A percentile compares a stretch with the other conserved stretches of the same genome.
Evolutionary conservation across 768 basidiomycete species (phyloP).

Genomic region (Mrakia hoshinonis): DNA sequence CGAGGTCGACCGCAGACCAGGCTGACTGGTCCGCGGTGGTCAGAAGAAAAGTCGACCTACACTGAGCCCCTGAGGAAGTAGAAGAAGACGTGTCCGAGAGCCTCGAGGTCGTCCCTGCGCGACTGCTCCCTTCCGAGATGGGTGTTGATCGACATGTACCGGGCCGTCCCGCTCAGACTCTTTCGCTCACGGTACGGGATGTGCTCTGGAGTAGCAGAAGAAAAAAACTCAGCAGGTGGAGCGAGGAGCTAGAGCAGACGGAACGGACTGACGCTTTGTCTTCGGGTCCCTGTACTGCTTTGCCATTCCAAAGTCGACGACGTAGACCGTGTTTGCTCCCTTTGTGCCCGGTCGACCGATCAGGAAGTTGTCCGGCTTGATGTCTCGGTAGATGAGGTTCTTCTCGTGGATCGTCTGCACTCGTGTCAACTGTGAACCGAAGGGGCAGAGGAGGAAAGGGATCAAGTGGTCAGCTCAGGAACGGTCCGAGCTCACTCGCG

Average conservation of each 20-base stretch:
- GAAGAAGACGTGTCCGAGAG: conserved; percentile 99
- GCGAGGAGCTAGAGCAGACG: background rate
- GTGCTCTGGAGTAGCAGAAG: conserved; percentile 49
- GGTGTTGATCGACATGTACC: conserved; percentile 99
- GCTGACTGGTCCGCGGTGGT: background rate
- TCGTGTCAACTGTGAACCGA: conserved; percentile 62
- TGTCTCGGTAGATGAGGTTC: conserved; percentile 98
- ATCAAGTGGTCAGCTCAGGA: conserved; percentile 1
- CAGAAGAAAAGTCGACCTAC: background rate
- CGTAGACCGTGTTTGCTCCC: conserved; percentile 61
- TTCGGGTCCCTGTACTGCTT: conserved; percentile 99
- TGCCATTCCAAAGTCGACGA: conserved; percentile 99
- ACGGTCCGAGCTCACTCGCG: background rate
- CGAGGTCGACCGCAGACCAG: background rate
- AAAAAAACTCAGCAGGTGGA: background rate
- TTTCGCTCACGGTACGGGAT: conserved; percentile 98
- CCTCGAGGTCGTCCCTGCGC: conserved; percentile 92
- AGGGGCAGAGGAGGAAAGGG: conserved; percentile 16
- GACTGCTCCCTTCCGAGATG: conserved; percentile 83
- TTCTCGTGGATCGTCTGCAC: conserved; percentile 99
- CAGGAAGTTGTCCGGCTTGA: conserved; percentile 99
- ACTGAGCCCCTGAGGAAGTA: conserved; percentile 78
- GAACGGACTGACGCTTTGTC: conserved; percentile 45
- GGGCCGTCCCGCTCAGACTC: conserved; percentile 89
- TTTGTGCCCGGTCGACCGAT: conserved; percentile 91